Evolutionary conservation across 139 green algal genomes (phyloP).

Genomic region (Closterium sp.): DNA sequence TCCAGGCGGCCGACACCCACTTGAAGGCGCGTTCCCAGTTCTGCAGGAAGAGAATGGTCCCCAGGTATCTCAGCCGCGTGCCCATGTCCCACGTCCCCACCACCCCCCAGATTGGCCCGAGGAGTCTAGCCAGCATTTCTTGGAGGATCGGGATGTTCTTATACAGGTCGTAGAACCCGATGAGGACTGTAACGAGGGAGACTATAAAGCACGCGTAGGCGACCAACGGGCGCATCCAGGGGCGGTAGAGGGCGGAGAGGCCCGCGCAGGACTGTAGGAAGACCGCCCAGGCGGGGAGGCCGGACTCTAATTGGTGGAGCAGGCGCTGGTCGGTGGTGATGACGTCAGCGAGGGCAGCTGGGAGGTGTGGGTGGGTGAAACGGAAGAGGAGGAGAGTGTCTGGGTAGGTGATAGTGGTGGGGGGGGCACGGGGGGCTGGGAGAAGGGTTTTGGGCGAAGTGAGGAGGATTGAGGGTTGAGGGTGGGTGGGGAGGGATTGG

Average conservation of each 20-base stretch:
- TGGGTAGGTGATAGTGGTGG: slow-evolving; percentile 57
- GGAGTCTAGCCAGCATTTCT: slow-evolving; percentile 3
- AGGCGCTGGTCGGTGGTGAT: slow-evolving; percentile 35
- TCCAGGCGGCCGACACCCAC: not conserved
- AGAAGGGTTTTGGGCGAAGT: not conserved
- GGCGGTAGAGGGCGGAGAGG: slow-evolving; percentile 24
- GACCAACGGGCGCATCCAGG: slow-evolving; percentile 25
- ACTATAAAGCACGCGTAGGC: slow-evolving; percentile 32
- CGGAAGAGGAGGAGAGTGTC: slow-evolving; percentile 38
- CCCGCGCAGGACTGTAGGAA: slow-evolving; percentile 23
- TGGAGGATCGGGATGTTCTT: slow-evolving; percentile 34
- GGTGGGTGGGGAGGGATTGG: not conserved
- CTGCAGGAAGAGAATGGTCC: slow-evolving; percentile 33
- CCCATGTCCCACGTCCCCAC: slow-evolving; percentile 29
- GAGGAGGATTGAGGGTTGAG: not conserved
- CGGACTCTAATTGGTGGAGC: slow-evolving; percentile 37
- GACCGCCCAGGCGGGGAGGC: slow-evolving; percentile 18
- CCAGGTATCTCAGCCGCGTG: slow-evolving; percentile 21
- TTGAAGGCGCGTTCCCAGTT: slow-evolving; percentile 23
- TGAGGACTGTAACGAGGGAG: slow-evolving; percentile 29
- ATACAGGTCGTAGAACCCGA: slow-evolving; percentile 39
- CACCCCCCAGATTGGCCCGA: not conserved
- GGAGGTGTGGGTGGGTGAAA: slow-evolving; percentile 48
- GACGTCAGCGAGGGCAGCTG: slow-evolving; percentile 23
- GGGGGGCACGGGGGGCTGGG: not conserved